Conservation (phyloP, 176 grass and related monocot species). For the Juncus effusus region DNA sequence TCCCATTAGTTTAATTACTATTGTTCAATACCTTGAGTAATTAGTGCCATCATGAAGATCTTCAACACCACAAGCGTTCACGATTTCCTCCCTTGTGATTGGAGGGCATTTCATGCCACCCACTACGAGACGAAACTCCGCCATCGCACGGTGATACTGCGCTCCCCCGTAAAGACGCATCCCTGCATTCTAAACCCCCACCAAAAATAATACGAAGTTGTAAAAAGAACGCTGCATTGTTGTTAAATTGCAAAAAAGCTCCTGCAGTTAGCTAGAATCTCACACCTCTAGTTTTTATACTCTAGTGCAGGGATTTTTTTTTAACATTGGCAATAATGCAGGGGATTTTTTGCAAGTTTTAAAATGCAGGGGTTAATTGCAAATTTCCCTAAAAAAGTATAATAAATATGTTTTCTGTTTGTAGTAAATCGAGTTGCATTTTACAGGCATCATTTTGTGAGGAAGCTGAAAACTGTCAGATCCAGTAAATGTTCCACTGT, state of each 20-base stretch:
- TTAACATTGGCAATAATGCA: too few relatives aligned
- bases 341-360: too few relatives aligned
- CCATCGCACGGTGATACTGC: slow-evolving; percentile 94
- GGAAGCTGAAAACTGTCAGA: slow-evolving; percentile 80
- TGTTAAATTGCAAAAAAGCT: not conserved
- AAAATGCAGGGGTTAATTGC: too few relatives aligned
- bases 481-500: slow-evolving; percentile 76
- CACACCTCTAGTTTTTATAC: too few relatives aligned
- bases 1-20: too few relatives aligned
- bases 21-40: slow-evolving; percentile 67
- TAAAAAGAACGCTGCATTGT: not conserved
- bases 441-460: slow-evolving; percentile 96
- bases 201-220: not conserved
- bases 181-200: slow-evolving; percentile 62
- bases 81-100: slow-evolving; percentile 94
- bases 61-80: slow-evolving; percentile 99
- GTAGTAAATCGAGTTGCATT: not conserved
- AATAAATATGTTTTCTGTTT: too few relatives aligned
- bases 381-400: too few relatives aligned
- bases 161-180: slow-evolving; percentile 97
- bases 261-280: too few relatives aligned
- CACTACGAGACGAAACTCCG: slow-evolving; percentile 88
- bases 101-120: slow-evolving; percentile 81
- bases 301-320: too few relatives aligned
- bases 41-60: slow-evolving; percentile 99